Evolutionary conservation across 1,284 basidiomycete species (phyloP), one percentile per base, ranked within the genome.

Genomic region (Sanghuangporus baumii): DNA sequence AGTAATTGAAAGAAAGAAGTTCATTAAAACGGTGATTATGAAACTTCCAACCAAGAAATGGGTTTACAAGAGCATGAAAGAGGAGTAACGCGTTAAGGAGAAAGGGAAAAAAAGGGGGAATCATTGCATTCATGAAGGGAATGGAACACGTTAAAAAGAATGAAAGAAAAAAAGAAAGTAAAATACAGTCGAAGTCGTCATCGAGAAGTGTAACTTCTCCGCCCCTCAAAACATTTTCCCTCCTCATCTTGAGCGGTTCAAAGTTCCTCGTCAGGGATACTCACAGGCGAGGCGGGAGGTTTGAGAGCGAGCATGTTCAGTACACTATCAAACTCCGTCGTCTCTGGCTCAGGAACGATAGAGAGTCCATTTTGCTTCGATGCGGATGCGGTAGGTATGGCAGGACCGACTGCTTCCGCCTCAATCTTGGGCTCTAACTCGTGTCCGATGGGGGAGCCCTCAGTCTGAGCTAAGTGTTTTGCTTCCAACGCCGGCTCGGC

Each of bases 211-310:
- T 43, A 12, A 43, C 18, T 43, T 43, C 41, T 43, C 41, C 5
- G 6, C 26, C 26, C 2, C 41, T 43, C 5, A 4, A 43, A 43
- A 43, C 6, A 4, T 14, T 8, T 43, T 3, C 41, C 9, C 50
- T 34, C 14, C 43, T 23, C 12, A 11, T 50, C 20, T 16, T 50
- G 3, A 4, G 9, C 14, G 16, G 3, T 11, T 50, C 11, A 9
- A 57, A 18, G 62, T 9, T 65, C 60, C 20, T 65, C 64, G 54
- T 65, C 64, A 40, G 64, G 64, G 40, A 65, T 65, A 18, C 40
- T 56, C 12, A 52, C 63, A 4, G 36, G 36, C n/a, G 64, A 62
- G 26, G 57, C 38, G 20, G 61, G 23, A 43, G 55, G 52, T 16
- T 60, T 60, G 34, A 55, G 36, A 51, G 62, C 55, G 14, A 65